Conservation (phyloP, 2,329 filamentous ascomycete genomes). For the Drechslerella coelobrocha region DNA sequence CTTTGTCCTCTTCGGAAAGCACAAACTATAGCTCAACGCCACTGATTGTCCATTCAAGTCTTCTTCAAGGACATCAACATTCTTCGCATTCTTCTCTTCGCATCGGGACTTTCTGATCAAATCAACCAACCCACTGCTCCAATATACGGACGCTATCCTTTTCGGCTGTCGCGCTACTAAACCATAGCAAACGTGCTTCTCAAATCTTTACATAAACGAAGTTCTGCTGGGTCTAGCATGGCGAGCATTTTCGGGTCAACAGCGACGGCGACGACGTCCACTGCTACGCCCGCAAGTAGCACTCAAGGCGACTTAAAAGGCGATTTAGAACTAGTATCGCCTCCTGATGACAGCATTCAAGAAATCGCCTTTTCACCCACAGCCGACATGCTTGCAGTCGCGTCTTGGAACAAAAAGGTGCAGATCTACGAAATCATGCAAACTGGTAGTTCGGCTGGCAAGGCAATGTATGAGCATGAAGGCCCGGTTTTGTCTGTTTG, state of each 20-base stretch:
- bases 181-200: conserved; percentile 38
- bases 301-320: conserved; percentile 90
- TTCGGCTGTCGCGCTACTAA: too few relatives aligned
- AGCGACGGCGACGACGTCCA: conserved; percentile 59
- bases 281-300: conserved; percentile 66
- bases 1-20: too few relatives aligned
- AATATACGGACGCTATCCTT: too few relatives aligned
- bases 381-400: conserved; percentile 81
- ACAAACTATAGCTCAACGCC: too few relatives aligned
- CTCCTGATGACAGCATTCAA: conserved; percentile 87
- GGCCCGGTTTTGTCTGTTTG: conserved; percentile 82
- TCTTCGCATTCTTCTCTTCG: too few relatives aligned
- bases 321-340: conserved; percentile 78
- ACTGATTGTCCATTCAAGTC: too few relatives aligned
- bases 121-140: too few relatives aligned
- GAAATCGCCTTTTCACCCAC: conserved; percentile 81
- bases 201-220: conserved; percentile 48
- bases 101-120: too few relatives aligned
- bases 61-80: too few relatives aligned
- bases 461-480: conserved; percentile 84
- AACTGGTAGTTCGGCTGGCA: conserved; percentile 80
- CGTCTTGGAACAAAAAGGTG: conserved; percentile 98
- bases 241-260: conserved; percentile 63
- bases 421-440: conserved; percentile 90
- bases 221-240: conserved; percentile 46